A percentile compares a stretch with the other conserved stretches of the same genome.
These are phyloP conservation scores for Periconia digitata DNA, from an alignment of 2,329 filamentous ascomycete species.

Conservation along the genomic window DNA sequence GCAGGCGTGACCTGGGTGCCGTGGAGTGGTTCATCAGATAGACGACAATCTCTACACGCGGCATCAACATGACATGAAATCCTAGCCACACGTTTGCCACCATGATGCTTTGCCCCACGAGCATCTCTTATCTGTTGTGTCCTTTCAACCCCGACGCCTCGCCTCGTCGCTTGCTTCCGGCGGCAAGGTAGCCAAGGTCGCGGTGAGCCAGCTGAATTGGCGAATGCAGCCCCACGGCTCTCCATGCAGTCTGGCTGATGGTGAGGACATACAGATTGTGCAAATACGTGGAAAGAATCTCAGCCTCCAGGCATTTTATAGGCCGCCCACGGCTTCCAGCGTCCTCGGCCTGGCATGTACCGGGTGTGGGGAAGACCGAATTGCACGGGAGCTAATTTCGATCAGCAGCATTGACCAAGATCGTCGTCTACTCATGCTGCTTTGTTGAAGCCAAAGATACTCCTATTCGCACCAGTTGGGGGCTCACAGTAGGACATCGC, in stretches of 20 bases:
- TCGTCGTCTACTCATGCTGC: not conserved
- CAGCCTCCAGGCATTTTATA: slow-evolving; percentile 9
- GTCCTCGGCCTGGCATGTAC: slow-evolving; percentile 12
- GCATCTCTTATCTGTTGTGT: not conserved
- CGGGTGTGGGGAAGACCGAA: slow-evolving; percentile 27
- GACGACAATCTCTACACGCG: not conserved
- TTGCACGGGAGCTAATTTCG: slow-evolving; percentile 15
- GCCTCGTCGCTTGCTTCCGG: not conserved
- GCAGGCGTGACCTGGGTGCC: not conserved
- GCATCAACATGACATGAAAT: not conserved
- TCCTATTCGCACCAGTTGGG: not conserved
- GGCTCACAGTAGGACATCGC: not conserved
- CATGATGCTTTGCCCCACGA: not conserved
- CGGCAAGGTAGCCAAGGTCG: not conserved
- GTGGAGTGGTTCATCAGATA: not conserved
- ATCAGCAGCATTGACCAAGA: slow-evolving; percentile 14
- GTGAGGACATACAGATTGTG: slow-evolving; percentile 2
- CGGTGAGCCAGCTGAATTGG: not conserved
- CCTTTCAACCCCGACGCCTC: not conserved
- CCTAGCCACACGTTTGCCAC: not conserved
- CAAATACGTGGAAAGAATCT: slow-evolving; percentile 1
- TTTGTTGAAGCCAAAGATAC: not conserved
- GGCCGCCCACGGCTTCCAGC: slow-evolving; percentile 1
- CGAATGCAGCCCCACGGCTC: slow-evolving; percentile 5
- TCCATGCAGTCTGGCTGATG: slow-evolving; percentile 6